Evolutionary conservation across 805 yeast genomes (phyloP).

Genomic region (Pichia paraexigua): DNA sequence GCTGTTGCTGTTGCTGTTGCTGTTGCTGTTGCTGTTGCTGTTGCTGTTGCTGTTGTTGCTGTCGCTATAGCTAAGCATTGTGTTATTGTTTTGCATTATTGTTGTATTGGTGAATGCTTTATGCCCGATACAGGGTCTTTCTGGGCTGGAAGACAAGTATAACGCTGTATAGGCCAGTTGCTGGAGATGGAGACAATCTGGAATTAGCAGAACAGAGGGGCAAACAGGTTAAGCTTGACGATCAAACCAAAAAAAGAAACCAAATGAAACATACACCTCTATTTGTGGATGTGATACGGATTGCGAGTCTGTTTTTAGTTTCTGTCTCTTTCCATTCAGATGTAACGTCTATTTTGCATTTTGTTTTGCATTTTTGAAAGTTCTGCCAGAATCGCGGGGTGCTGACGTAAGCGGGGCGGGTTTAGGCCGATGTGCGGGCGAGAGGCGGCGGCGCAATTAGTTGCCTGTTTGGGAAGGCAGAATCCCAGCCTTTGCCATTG

Average conservation of each 20-base stretch:
- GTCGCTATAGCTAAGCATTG: not conserved
- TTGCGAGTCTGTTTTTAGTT: not conserved
- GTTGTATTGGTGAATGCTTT: not conserved
- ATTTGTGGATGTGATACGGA: not conserved
- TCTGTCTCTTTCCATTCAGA: not conserved
- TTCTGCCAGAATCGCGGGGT: too few relatives aligned
- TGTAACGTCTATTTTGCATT: too few relatives aligned
- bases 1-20: too few relatives aligned
- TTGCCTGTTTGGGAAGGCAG: not conserved
- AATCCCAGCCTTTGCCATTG: not conserved
- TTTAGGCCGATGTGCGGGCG: not conserved
- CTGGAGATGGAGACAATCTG: not conserved
- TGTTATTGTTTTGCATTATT: not conserved
- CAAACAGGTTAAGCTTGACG: not conserved
- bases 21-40: not conserved
- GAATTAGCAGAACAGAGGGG: not conserved
- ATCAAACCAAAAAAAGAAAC: too few relatives aligned
- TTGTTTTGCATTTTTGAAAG: too few relatives aligned
- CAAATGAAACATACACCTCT: too few relatives aligned
- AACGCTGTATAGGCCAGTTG: not conserved
- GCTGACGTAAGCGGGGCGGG: not conserved
- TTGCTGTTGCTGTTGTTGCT: not conserved
- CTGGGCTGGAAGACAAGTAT: not conserved
- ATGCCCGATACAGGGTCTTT: not conserved
- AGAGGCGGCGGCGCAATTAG: not conserved